Base-by-base conservation (phyloP, 1,284 basidiomycete genomes). In the Ganoderma multipileum region DNA sequence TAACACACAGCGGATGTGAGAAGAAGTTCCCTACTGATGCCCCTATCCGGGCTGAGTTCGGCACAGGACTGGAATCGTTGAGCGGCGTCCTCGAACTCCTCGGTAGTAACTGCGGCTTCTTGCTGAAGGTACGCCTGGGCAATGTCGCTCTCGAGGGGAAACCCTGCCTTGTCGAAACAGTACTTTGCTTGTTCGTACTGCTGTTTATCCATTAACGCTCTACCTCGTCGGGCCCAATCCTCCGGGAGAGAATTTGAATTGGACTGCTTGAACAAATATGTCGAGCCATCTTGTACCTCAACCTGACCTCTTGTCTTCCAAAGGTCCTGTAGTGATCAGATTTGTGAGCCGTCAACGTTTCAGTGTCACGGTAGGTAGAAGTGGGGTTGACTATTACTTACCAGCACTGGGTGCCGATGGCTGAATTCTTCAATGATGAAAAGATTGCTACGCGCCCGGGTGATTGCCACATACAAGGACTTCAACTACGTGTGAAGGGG, bases 391-490 rank as follows among this genome's bases (percentile, higher is more conserved):
- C 9, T 1, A 23, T 23, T 8, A 47, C 44, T 47, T 68, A 90
- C 90, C 73, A 83, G 80, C 85, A 91, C 86, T 0, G 89, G 84
- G 59, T 86, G 84, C 11, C 84, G 82, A 61, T 82, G 86, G 2
- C 82, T 78, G 2, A 89, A 91, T 38, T 80, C 81, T 76, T 92
- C 91, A 5, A 85, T 84, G 18, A 92, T 87, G 88, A 89, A 91
- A 2, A 91, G 75, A 58, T 89, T 89, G 68, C 87, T 89, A 39
- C 89, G 81, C 0, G 90, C 90, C 44, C 91, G 78, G 0, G 91
- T 92, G 44, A 91, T 83, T 0, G 90, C 91, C 3, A 92, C 91
- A 67, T 92, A 92, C 0, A 92, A 78, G 58, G 82, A 84, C 72
- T 92, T 91, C 36, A 92, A 77, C 89, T 91, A 65, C 36, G 23